Conservation (phyloP, 306 rosid genomes). For the Medicago lupulina region DNA sequence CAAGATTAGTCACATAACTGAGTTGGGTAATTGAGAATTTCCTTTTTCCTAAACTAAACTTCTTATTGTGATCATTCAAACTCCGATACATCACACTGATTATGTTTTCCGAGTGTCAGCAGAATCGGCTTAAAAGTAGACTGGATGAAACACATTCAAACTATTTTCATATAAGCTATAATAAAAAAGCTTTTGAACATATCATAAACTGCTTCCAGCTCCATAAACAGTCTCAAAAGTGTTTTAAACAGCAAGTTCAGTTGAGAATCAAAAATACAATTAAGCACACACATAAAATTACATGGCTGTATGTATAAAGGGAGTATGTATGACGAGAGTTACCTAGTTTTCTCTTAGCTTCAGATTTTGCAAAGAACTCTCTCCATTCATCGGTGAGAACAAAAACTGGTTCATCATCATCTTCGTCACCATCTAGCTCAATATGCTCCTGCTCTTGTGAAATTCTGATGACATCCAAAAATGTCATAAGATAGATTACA, state of each 20-base stretch:
- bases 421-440: constrained; percentile 58
- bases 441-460: constrained; percentile 52
- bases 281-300: too few species aligned
- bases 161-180: not conserved
- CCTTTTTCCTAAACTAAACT: constrained; percentile 23
- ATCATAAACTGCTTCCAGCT: not conserved
- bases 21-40: not conserved
- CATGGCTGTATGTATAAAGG: not conserved
- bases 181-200: not conserved
- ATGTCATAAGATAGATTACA: not conserved
- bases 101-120: not conserved
- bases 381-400: constrained; percentile 83
- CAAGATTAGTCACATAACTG: not conserved
- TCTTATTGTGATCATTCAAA: constrained; percentile 14
- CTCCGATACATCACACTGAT: not conserved
- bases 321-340: not conserved
- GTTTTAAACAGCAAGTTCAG: too few species aligned
- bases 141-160: not conserved
- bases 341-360: constrained; percentile 73
- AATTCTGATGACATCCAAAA: constrained; percentile 48
- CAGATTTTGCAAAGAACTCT: constrained; percentile 80
- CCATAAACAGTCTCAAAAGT: not conserved
- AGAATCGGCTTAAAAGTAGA: constrained; percentile 12
- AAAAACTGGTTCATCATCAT: constrained; percentile 70
- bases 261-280: too few species aligned